Evolutionary conservation across 768 basidiomycete genomes (phyloP).

Genomic region (Artomyces pyxidatus): DNA sequence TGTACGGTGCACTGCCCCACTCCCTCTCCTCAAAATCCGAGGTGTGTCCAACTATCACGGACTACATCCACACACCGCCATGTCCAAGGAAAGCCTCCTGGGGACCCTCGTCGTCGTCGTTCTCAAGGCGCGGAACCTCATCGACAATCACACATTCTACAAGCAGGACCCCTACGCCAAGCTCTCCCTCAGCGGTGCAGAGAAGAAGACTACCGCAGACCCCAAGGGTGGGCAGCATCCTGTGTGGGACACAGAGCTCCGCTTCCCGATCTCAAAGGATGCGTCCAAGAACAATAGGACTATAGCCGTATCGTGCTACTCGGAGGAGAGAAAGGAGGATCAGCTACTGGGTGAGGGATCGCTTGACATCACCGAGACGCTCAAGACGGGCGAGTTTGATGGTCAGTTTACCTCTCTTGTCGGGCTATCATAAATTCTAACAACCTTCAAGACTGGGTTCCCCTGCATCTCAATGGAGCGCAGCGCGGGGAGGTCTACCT

Average conservation of each 20-base stretch:
- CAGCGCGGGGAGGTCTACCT: constrained; percentile 82
- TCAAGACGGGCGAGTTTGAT: constrained; percentile 86
- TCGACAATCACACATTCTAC: constrained; percentile 76
- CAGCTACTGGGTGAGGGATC: constrained; percentile 65
- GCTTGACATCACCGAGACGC: constrained; percentile 69
- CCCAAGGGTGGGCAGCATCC: constrained; percentile 90
- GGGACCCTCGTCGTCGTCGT: constrained; percentile 83
- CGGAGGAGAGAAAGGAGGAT: constrained; percentile 73
- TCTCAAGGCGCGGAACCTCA: constrained; percentile 76
- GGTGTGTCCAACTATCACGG: no score
- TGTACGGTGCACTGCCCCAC: no score
- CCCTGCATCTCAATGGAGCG: constrained; percentile 47
- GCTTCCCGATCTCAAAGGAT: constrained; percentile 65
- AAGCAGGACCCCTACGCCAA: constrained; percentile 88
- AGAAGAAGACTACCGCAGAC: constrained; percentile 65
- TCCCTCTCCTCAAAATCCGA: no score
- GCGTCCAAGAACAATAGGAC: constrained; percentile 44
- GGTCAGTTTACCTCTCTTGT: constrained; percentile 42
- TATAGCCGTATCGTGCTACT: constrained; percentile 70
- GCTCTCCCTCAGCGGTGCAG: constrained; percentile 47
- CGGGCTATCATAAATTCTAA: constrained; percentile 17
- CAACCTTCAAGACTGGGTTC: constrained; percentile 52
- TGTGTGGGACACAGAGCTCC: constrained; percentile 85
- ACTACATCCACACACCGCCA: no score
- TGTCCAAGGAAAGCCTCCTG: constrained; percentile 25